These are phyloP conservation scores for Phylloporus sp. DNA, from an alignment of 1,284 basidiomycete species.

Conservation along the genomic window DNA sequence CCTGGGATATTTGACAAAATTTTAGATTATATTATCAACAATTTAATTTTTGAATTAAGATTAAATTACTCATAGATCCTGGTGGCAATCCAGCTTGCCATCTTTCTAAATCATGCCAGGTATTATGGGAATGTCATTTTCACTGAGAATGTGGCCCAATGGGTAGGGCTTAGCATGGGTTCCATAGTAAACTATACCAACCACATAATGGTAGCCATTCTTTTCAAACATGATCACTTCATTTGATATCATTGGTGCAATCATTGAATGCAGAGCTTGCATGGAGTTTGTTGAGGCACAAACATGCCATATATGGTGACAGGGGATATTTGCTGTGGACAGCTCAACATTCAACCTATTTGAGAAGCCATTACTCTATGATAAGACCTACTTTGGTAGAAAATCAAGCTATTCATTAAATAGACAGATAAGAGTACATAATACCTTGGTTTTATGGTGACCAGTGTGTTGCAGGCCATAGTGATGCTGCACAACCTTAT, in stretches of 20 bases:
- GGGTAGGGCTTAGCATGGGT: neutral
- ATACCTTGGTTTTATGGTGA: neutral
- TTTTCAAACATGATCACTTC: neutral
- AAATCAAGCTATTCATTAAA: neutral
- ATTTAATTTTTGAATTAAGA: neutral
- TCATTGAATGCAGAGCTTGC: neutral
- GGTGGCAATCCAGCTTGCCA: neutral
- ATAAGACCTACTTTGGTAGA: neutral
- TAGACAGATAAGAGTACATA: neutral
- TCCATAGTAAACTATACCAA: neutral
- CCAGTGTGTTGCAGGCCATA: neutral
- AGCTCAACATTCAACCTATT: neutral
- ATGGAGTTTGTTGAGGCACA: neutral
- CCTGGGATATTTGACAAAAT: neutral
- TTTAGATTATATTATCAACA: neutral
- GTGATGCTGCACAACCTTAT: slow-evolving; percentile 10
- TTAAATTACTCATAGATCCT: neutral
- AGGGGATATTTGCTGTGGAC: neutral
- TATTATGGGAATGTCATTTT: neutral
- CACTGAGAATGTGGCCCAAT: neutral
- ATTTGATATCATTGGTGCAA: neutral
- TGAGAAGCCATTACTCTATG: neutral
- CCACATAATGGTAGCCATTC: neutral
- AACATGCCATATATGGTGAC: neutral
- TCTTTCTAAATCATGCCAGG: neutral